Evolutionary conservation across 83 land plant genomes (phyloP).

Genomic region (Picea mariana): DNA sequence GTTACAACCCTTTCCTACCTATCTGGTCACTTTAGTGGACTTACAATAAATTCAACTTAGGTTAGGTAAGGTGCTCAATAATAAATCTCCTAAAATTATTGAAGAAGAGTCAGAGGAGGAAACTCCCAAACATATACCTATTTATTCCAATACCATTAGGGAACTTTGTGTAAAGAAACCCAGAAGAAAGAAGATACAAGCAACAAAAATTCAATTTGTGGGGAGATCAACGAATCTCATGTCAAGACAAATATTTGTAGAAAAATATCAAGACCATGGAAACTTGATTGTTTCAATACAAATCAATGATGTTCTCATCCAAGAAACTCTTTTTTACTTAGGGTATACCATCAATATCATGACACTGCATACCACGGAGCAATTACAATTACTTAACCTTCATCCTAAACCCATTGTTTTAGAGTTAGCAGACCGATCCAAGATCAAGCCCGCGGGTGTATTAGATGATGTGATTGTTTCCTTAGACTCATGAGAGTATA

Average conservation of each 20-base stretch:
- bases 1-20: too few relatives aligned
- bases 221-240: not conserved
- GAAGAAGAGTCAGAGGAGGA: not conserved
- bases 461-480: not conserved
- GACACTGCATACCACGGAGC: not conserved
- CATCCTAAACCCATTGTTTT: not conserved
- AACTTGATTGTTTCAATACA: not conserved
- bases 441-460: not conserved
- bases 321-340: not conserved
- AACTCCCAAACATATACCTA: not conserved
- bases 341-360: not conserved
- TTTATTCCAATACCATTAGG: not conserved
- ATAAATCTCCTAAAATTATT: too few relatives aligned
- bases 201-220: not conserved
- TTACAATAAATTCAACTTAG: too few relatives aligned
- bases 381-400: not conserved
- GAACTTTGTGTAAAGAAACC: not conserved
- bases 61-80: too few relatives aligned
- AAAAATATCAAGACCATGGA: not conserved
- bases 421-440: not conserved
- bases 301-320: not conserved
- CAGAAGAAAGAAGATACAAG: not conserved
- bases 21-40: too few relatives aligned
- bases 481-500: not conserved
- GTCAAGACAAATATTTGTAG: not conserved